A percentile compares a stretch with the other conserved stretches of the same genome.
phyloP scores from a whole-genome alignment of 352 stramenopile genomes.

The Phytophthora europaea region DNA sequence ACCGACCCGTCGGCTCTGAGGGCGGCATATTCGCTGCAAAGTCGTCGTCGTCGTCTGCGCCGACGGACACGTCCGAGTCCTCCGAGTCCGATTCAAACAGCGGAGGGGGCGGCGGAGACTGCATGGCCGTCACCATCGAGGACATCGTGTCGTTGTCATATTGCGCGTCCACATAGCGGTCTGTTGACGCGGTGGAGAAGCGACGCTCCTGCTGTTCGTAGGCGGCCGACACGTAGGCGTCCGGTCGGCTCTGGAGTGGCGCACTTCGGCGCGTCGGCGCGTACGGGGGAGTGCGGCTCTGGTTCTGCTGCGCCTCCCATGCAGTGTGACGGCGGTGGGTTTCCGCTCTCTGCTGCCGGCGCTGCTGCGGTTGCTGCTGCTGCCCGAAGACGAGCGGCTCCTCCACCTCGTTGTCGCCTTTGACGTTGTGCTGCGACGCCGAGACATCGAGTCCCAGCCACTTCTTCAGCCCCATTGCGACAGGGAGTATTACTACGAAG shows the following conservation, averaged over 20 bases:
- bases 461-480: constrained; percentile 70
- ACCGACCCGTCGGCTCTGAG: not conserved
- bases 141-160: constrained; percentile 40
- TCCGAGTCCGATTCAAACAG: constrained; percentile 32
- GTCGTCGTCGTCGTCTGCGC: constrained; percentile 40
- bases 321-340: constrained; percentile 37
- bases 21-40: constrained; percentile 13
- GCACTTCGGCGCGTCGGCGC: constrained; percentile 16
- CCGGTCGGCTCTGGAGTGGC: constrained; percentile 8
- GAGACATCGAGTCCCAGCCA: constrained; percentile 67
- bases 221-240: not conserved
- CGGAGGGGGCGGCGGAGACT: constrained; percentile 24
- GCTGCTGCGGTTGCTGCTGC: constrained; percentile 5
- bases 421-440: constrained; percentile 33
- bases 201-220: constrained; percentile 19
- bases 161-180: constrained; percentile 27
- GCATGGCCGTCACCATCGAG: constrained; percentile 38
- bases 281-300: constrained; percentile 16
- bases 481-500: not conserved
- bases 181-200: constrained; percentile 32
- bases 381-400: constrained; percentile 19
- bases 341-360: constrained; percentile 17
- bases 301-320: constrained; percentile 27
- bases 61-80: constrained; percentile 43
- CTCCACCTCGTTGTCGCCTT: constrained; percentile 31